phyloP scores from a whole-genome alignment of 768 basidiomycete genomes.

The Lentinus brumalis region DNA sequence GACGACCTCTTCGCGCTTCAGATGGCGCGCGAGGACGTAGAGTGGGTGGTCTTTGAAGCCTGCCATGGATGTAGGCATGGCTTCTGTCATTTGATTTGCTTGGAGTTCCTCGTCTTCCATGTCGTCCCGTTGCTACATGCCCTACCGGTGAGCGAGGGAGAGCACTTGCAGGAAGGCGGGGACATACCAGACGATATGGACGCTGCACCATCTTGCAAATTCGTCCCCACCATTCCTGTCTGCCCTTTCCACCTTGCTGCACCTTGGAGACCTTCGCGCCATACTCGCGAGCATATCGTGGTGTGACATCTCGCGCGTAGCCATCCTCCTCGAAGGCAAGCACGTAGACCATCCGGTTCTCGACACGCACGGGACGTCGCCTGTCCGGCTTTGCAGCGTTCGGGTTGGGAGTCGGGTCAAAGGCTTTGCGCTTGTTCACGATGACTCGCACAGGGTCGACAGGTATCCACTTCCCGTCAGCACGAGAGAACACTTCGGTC shows the following conservation, averaged over 20 bases:
- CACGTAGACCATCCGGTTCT: constrained; percentile 93
- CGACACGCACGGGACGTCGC: constrained; percentile 35
- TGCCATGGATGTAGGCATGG: constrained; percentile 87
- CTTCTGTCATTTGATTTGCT: constrained; percentile 75
- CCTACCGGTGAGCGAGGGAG: background rate
- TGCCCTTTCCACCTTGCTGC: constrained; percentile 69
- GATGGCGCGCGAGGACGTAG: constrained; percentile 47
- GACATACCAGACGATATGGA: constrained; percentile 79
- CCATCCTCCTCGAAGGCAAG: constrained; percentile 95
- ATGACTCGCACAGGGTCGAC: constrained; percentile 85
- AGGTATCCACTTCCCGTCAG: constrained; percentile 89
- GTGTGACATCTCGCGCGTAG: constrained; percentile 87
- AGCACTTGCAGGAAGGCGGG: background rate
- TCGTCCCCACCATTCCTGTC: constrained; percentile 84
- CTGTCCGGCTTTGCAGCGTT: constrained; percentile 15
- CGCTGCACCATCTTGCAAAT: constrained; percentile 64
- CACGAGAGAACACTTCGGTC: constrained; percentile 95
- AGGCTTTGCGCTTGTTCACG: constrained; percentile 79
- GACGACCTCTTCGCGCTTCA: constrained; percentile 86
- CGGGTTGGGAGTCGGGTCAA: constrained; percentile 63
- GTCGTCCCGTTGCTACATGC: constrained; percentile 81
- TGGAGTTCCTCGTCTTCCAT: constrained; percentile 90
- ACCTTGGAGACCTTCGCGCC: constrained; percentile 77
- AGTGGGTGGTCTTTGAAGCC: constrained; percentile 97
- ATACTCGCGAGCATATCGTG: constrained; percentile 83